Evolutionary conservation across 495 filamentous ascomycete genomes (phyloP), one percentile per base, ranked within the genome.

Genomic region (Neurospora intermedia): DNA sequence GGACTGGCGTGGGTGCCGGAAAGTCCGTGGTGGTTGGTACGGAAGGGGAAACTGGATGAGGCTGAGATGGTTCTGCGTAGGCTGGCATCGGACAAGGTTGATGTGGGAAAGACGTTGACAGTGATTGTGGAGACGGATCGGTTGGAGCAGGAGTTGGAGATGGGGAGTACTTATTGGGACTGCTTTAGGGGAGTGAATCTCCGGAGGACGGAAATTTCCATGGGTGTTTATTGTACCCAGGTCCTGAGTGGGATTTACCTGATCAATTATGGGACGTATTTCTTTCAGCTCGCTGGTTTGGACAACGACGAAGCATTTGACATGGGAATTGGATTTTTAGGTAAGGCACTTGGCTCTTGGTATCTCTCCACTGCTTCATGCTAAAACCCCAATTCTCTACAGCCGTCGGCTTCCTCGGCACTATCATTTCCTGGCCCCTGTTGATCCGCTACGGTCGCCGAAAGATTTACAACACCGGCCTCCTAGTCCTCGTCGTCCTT

Each of bases 111-210:
- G 66, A 83, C 80, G 15, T 81, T 89, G 0, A 85, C 88, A 15
- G 89, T 90, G 80, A 89, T 91, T 70, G 79, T 87, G 0, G 87
- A 91, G 72, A 91, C 90, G 0, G 85, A 88, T 73, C 84, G 88
- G 23, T 81, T 91, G 10, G 90, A 92, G 77, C 79, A 83, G 42
- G 82, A 88, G 72, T 82, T 90, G 48, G 85, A 88, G 74, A 82
- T 84, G 23, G 89, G 89, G 7, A 87, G 84, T 70, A 84, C 82
- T 7, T 90, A 88, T 73, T 39, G 80, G 40, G 87, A 89, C 72
- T 87, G 86, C 69, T 87, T 90, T 76, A 84, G 80, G 71, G 87
- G 86, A 1, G 80, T 83, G 69, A 87, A 89, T 72, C 77, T 84
- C 18, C 84, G 87, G 4, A 84, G 88, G 31, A 89, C 88, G 1